Evolutionary conservation across 495 filamentous ascomycete species (phyloP), one percentile per base, ranked within the genome.

Genomic region (Cudoniella acicularis): DNA sequence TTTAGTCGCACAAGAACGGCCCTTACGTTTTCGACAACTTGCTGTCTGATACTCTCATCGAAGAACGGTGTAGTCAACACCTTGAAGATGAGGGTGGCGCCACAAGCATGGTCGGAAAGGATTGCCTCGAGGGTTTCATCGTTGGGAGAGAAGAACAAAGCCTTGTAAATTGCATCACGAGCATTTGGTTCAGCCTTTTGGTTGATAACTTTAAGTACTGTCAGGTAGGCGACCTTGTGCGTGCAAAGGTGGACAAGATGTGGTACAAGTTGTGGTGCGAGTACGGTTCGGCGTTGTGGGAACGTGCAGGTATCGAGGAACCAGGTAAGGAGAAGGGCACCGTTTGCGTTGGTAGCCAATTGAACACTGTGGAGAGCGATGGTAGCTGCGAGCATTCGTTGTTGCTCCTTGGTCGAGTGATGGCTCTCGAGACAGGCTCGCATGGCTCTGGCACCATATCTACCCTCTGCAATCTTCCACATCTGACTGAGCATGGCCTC

Each of bases 261-360:
- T 51, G 94, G 93, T 47, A 98, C 90, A 25, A 98, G 86, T 66
- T 91, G 82, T 27, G 94, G 94, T 25, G 94, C 92, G 23, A 98
- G 84, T 20, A 97, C 93, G 16, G 89, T 94, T 55, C 95, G 89
- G 56, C 94, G 87, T 60, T 87, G 85, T 54, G 92, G 90, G 78
- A 98, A 96, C 25, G 87, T 97, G 80, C 94, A 98, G 2, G 95
- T 98, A 70, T 98, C 94, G 51, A 98, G 79, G 82, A 97, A 96
- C 94, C 94, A 98, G 24, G 94, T 98, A 50, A 98, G 79, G 36
- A 98, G 75, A 49, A 98, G 77, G 43, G 94, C 94, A 11, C 94
- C 94, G 65, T 98, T 98, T 26, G 92, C 88, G 70, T 97, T 97
- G 22, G 95, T 97, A 9, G 95, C 92, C 52, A 98, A 82, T 69